Base-by-base conservation (phyloP, 805 yeast genomes). In the Yamadazyma nakazawae region DNA sequence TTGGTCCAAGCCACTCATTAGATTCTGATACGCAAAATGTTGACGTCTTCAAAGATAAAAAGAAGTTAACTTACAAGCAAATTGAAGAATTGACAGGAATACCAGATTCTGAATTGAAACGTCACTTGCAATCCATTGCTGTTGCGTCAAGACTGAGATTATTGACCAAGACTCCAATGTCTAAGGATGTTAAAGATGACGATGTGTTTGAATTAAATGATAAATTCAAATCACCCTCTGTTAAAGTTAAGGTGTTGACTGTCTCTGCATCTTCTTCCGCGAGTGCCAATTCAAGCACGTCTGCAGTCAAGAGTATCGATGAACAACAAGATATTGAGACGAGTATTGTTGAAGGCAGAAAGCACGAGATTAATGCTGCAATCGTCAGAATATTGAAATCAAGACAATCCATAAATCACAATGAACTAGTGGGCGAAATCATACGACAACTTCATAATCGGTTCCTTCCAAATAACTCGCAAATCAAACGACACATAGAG, bases 361-460 rank as follows among this genome's bases (percentile, higher is more conserved):
- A 80, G 48, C 74, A 75, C 46, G 87, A 84, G 57, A 70, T 85
- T 2, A 94, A 88, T 59, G 96, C 97, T 1, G 94, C 95, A 0
- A 78, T 90, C 46, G 96, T 90, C 5, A 74, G 97, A 43, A 80
- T 84, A n/a, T 83, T 90, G 92, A 90, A 90, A 66, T 76, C 88
- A 1, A 70, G 90, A 30, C 84, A 81, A 54, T 64, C 73, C 0
- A 54, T 84, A 45, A 70, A 63, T 21, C 92, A 86, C 59, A 81
- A 80, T 54, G 84, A 83, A 34, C 70, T 90, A 44, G 68, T 87
- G n/a, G 77, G 74, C 30, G 90, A 84, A 54, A 79, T 82, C 4
- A 73, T 84, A 18, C 75, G 76, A 42, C 85, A 80, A 51, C 68
- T 89, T 40, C 63, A 72, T 18, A 68, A 72, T 34, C 68, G 94